These are phyloP conservation scores for Ceraceosorus guamensis DNA, from an alignment of 1,284 basidiomycete species.

Conservation along the genomic window DNA sequence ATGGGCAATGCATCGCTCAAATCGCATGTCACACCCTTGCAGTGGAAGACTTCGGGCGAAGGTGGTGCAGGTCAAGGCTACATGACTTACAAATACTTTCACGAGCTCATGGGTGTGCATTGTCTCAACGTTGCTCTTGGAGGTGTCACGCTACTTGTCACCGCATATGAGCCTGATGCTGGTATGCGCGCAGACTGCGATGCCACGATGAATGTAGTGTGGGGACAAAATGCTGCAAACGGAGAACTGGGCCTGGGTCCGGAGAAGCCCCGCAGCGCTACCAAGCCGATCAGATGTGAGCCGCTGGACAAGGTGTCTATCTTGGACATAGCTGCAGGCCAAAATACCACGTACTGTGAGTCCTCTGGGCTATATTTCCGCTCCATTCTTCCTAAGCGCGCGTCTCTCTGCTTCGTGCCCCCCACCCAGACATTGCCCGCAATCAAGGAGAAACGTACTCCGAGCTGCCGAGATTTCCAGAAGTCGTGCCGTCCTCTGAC, in stretches of 20 bases:
- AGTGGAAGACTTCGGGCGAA: conserved; percentile 84
- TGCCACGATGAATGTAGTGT: conserved; percentile 69
- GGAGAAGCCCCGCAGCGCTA: conserved; percentile 74
- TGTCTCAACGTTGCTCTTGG: conserved; percentile 60
- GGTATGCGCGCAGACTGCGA: conserved; percentile 53
- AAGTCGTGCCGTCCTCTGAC: conserved; percentile 62
- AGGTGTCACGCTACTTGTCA: conserved; percentile 80
- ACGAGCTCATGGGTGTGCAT: conserved; percentile 36
- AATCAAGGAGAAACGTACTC: conserved; percentile 53
- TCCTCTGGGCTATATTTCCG: not conserved
- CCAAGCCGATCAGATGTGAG: conserved; percentile 69
- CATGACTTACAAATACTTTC: conserved; percentile 32
- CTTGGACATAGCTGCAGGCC: conserved; percentile 70
- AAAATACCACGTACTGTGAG: conserved; percentile 67
- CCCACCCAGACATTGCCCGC: conserved; percentile 59
- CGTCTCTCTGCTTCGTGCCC: conserved; percentile 46
- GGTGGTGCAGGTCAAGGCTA: conserved; percentile 53
- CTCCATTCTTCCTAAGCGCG: not conserved
- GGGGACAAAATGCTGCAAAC: conserved; percentile 67
- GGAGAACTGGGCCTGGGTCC: conserved; percentile 75
- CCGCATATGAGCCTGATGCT: conserved; percentile 58
- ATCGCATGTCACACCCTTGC: too few species aligned
- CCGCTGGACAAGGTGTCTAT: conserved; percentile 68
- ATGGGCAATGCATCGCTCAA: not conserved
- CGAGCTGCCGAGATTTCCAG: conserved; percentile 40